phyloP scores from a whole-genome alignment of 768 basidiomycete species.

The Rossbeevera mucosa region DNA sequence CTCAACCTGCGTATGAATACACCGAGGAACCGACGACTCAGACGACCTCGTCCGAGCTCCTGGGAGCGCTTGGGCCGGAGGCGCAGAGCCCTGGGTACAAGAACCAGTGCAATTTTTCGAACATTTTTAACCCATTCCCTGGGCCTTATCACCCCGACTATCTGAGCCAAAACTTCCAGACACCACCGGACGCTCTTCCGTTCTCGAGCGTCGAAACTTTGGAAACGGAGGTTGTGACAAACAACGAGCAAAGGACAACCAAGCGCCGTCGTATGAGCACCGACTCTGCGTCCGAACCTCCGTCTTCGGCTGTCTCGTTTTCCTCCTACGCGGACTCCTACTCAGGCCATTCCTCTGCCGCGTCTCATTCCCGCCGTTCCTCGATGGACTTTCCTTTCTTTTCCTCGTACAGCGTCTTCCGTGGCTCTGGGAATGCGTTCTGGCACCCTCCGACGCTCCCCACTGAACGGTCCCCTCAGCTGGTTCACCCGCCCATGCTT shows the following conservation, averaged over 20 bases:
- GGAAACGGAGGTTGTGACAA: slow-evolving; percentile 36
- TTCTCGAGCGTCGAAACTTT: slow-evolving; percentile 47
- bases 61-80: slow-evolving; percentile 41
- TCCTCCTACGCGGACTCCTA: slow-evolving; percentile 59
- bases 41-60: slow-evolving; percentile 47
- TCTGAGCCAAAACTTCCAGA: slow-evolving; percentile 47
- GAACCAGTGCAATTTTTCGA: slow-evolving; percentile 28
- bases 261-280: slow-evolving; percentile 76
- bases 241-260: slow-evolving; percentile 37
- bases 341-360: slow-evolving; percentile 51
- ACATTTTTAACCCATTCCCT: slow-evolving; percentile 48
- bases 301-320: slow-evolving; percentile 61
- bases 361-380: slow-evolving; percentile 54
- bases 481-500: slow-evolving; percentile 70
- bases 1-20: slow-evolving; percentile 50
- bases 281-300: slow-evolving; percentile 45
- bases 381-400: slow-evolving; percentile 67
- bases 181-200: slow-evolving; percentile 48
- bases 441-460: slow-evolving; percentile 79
- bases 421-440: slow-evolving; percentile 54
- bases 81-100: slow-evolving; percentile 23
- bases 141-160: slow-evolving; percentile 77
- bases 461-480: slow-evolving; percentile 52
- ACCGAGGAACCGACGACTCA: slow-evolving; percentile 39
- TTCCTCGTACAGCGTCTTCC: slow-evolving; percentile 46